A percentile compares a stretch with the other conserved stretches of the same genome.
phyloP scores from a whole-genome alignment of 805 yeast species.

The Ogataea sp. region DNA sequence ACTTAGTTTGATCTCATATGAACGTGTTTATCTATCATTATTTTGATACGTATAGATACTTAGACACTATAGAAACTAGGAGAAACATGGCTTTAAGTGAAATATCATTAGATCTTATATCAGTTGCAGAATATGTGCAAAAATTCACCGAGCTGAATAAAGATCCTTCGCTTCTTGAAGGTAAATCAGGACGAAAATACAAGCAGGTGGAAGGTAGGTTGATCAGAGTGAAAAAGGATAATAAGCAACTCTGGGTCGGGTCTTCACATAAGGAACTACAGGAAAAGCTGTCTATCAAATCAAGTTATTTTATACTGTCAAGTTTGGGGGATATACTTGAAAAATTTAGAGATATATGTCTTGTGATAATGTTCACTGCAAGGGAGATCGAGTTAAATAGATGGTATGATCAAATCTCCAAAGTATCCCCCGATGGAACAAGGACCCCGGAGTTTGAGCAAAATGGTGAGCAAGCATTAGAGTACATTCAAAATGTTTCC shows the following conservation, averaged over 20 bases:
- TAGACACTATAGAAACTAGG: neutral
- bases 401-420: conserved; percentile 42
- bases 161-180: conserved; percentile 25
- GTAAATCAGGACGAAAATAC: conserved; percentile 40
- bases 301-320: conserved; percentile 35
- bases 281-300: conserved; percentile 29
- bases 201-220: conserved; percentile 36
- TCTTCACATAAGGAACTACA: conserved; percentile 13
- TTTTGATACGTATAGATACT: neutral
- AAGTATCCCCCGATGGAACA: conserved; percentile 29
- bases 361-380: conserved; percentile 41
- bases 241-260: conserved; percentile 38
- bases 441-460: conserved; percentile 25
- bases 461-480: conserved; percentile 25
- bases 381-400: conserved; percentile 36
- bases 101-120: conserved; percentile 19
- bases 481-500: conserved; percentile 21
- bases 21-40: too few relatives aligned
- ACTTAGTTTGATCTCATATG: too few relatives aligned
- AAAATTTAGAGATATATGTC: conserved; percentile 33
- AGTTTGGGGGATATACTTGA: conserved; percentile 30
- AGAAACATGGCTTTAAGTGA: conserved; percentile 13
- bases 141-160: conserved; percentile 10
- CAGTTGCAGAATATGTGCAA: conserved; percentile 19
- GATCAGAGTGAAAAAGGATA: conserved; percentile 39